Conservation (phyloP, 148 eudicot genomes). For the Cornus kousa region DNA sequence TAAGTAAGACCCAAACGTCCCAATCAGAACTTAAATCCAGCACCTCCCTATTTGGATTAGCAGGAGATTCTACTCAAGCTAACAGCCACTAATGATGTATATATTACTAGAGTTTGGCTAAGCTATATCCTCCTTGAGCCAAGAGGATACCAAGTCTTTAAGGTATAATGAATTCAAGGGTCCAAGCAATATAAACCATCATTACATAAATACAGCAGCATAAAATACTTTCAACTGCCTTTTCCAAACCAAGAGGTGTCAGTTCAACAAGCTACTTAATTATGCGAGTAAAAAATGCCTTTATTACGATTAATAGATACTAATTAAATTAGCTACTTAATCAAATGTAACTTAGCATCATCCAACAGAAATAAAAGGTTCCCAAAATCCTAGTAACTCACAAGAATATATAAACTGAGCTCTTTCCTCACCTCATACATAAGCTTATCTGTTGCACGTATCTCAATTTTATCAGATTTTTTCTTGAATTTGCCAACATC, state of each 20-base stretch:
- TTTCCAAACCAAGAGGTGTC: background rate
- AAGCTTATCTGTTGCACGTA: constrained; percentile 18
- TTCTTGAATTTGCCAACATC: constrained; percentile 11
- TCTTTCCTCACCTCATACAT: constrained; percentile 14
- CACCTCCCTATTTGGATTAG: background rate
- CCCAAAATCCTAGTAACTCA: background rate
- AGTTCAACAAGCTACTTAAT: background rate
- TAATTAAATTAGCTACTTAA: background rate
- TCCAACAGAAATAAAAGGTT: background rate
- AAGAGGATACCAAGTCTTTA: background rate
- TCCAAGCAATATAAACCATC: background rate
- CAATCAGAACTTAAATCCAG: background rate
- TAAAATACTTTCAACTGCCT: background rate
- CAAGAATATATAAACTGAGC: background rate
- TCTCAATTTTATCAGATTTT: constrained; percentile 9
- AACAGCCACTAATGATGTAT: background rate
- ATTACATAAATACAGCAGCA: too few relatives aligned
- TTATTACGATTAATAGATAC: background rate
- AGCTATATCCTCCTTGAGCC: background rate
- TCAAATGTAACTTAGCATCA: background rate
- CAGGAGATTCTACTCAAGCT: background rate
- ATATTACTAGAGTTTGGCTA: background rate
- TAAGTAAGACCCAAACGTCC: too few relatives aligned
- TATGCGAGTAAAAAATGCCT: background rate
- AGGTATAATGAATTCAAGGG: background rate